phyloP scores from a whole-genome alignment of 305 asterid species.

The Fraxinus albicans region DNA sequence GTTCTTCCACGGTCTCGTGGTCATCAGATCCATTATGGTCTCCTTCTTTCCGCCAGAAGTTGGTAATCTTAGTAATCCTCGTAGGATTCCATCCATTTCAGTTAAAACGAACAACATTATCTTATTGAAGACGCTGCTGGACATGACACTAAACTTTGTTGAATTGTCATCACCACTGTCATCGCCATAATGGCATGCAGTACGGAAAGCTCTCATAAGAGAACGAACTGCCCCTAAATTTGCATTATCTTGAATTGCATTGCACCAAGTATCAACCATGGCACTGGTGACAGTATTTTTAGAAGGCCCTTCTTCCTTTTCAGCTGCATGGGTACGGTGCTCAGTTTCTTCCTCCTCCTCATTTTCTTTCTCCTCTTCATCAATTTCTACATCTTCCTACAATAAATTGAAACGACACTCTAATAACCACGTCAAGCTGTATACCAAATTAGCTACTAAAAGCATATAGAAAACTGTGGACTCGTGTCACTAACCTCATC shows the following conservation, averaged over 20 bases:
- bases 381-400: slow-evolving; percentile 55
- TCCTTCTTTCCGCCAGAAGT: slow-evolving; percentile 70
- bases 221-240: slow-evolving; percentile 72
- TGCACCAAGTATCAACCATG: slow-evolving; percentile 85
- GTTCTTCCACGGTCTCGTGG: slow-evolving; percentile 73
- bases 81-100: slow-evolving; percentile 89
- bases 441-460: slow-evolving; percentile 9
- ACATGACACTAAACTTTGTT: slow-evolving; percentile 65
- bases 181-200: slow-evolving; percentile 94
- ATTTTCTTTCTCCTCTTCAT: slow-evolving; percentile 40
- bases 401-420: slow-evolving; percentile 21
- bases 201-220: slow-evolving; percentile 72
- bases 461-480: neutral
- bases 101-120: slow-evolving; percentile 79
- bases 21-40: slow-evolving; percentile 54
- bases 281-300: slow-evolving; percentile 66
- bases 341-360: slow-evolving; percentile 37
- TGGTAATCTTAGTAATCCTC: slow-evolving; percentile 63
- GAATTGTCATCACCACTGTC: slow-evolving; percentile 65
- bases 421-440: slow-evolving; percentile 13
- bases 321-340: slow-evolving; percentile 34
- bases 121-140: slow-evolving; percentile 81
- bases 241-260: slow-evolving; percentile 48
- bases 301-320: slow-evolving; percentile 40
- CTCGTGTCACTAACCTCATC: slow-evolving; percentile 71